Base-by-base conservation (phyloP, 2,329 filamentous ascomycete genomes). In the Gyromitra esculenta region DNA sequence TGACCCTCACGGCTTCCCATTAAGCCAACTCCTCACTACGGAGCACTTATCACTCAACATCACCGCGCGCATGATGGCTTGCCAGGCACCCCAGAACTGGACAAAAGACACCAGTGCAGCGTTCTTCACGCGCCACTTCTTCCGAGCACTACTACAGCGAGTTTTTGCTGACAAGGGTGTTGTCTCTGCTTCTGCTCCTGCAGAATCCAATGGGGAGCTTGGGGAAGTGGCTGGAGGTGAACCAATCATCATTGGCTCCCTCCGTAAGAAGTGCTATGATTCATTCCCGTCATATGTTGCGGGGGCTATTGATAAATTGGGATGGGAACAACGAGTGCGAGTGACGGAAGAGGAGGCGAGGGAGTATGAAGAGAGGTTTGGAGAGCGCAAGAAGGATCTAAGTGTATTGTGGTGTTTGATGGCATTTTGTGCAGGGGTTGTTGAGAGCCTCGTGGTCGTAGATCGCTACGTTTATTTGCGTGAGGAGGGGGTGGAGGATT, bases 11-110 rank as follows among this genome's bases (percentile, higher is more conserved):
- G 96, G 96, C 2, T 99, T 97, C 81, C 96, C 96, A 0, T 96
- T 99, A 91, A 96, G 92, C 75, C 86, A 90, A 57, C 88, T 87
- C 13, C 86, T 97, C 63, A 76, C 70, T 9, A 87, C 82, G 83
- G 83, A 83, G 31, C 93, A 94, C 1, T 87, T 98, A 60, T 88
- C 92, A 31, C 87, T 98, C 73, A 98, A 99, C 83, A 97, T 98
- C 82, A 99, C 96, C 2, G 94, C 96, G 0, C 89, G 96, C 57
- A 97, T 97, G 91, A 97, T 98, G 95, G 95, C 95, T 1, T 94
- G 96, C 64, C 96, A 99, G 85, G 96, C 96, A 6, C 94, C 96
- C 0, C 87, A 90, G 76, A 99, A 99, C 85, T 99, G 96, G 96
- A 92, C 91, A 1, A 86, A 87, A 31, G 85, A 87, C 37, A 94